Evolutionary conservation across 225 moss, liverwort and hornwort species (phyloP).

Genomic region (Asterella californica): DNA sequence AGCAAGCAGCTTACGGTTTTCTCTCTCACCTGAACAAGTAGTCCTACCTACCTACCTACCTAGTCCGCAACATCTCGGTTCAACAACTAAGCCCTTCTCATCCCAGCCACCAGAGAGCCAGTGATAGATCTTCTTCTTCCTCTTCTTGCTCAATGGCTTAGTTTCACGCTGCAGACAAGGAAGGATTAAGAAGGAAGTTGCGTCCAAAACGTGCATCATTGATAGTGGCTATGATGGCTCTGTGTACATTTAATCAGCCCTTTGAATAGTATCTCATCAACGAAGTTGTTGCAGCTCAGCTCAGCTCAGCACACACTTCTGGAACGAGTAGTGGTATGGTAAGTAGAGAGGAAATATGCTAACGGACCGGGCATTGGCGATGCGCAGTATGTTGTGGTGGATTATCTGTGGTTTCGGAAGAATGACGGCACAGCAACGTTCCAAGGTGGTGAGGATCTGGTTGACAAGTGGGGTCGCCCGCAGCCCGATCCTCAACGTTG

Average conservation of each 20-base stretch:
- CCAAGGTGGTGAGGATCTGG: constrained; percentile 45
- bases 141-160: neutral
- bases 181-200: neutral
- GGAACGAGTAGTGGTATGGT: neutral
- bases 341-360: neutral
- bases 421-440: constrained; percentile 51
- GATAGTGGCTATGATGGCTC: neutral
- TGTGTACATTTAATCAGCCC: no score
- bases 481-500: constrained; percentile 60
- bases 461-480: constrained; percentile 63
- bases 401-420: constrained; percentile 69
- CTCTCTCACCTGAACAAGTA: no score
- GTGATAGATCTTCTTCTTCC: no score
- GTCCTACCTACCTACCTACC: no score
- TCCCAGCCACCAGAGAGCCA: no score
- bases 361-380: neutral
- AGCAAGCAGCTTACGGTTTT: no score
- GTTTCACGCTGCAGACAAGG: neutral
- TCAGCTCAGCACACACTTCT: neutral
- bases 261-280: no score
- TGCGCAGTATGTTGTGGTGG: constrained; percentile 70
- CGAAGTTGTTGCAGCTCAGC: neutral
- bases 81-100: no score
- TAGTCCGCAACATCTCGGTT: no score
- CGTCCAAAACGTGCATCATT: neutral